phyloP scores from a whole-genome alignment of 2,329 filamentous ascomycete genomes.

The Tricladium varicosporioides region DNA sequence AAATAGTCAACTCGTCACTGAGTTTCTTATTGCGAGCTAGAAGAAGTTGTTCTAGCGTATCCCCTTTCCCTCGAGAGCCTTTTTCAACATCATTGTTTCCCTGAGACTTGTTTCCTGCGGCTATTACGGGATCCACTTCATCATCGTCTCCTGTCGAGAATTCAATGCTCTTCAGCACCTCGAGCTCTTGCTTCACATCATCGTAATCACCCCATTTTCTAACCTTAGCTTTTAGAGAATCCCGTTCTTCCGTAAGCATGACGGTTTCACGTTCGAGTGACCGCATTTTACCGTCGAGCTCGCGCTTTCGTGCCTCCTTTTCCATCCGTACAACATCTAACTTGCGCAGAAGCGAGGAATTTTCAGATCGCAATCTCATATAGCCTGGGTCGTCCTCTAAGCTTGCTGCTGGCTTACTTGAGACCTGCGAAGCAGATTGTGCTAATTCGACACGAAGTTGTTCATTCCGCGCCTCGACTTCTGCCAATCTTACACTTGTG shows the following conservation, averaged over 20 bases:
- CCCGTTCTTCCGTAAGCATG: constrained; percentile 75
- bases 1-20: constrained; percentile 85
- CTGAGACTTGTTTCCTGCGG: constrained; percentile 25
- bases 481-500: constrained; percentile 80
- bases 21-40: constrained; percentile 95
- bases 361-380: constrained; percentile 86
- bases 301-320: constrained; percentile 75
- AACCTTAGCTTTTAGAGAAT: constrained; percentile 75
- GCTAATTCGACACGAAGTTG: constrained; percentile 88
- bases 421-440: constrained; percentile 74
- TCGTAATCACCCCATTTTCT: constrained; percentile 93
- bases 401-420: constrained; percentile 56
- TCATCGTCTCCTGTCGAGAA: constrained; percentile 90
- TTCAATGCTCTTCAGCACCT: constrained; percentile 96
- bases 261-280: constrained; percentile 76
- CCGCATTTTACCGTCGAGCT: constrained; percentile 72
- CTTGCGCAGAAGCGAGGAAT: constrained; percentile 86
- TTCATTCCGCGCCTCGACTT: constrained; percentile 92
- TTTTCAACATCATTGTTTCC: constrained; percentile 38
- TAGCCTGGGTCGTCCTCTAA: constrained; percentile 89
- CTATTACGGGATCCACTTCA: constrained; percentile 46
- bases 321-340: constrained; percentile 82
- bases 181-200: constrained; percentile 91
- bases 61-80: constrained; percentile 62
- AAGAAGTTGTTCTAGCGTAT: constrained; percentile 86